phyloP scores from a whole-genome alignment of 192 early-diverging fungal species.

The Backusella liffmaniae region DNA sequence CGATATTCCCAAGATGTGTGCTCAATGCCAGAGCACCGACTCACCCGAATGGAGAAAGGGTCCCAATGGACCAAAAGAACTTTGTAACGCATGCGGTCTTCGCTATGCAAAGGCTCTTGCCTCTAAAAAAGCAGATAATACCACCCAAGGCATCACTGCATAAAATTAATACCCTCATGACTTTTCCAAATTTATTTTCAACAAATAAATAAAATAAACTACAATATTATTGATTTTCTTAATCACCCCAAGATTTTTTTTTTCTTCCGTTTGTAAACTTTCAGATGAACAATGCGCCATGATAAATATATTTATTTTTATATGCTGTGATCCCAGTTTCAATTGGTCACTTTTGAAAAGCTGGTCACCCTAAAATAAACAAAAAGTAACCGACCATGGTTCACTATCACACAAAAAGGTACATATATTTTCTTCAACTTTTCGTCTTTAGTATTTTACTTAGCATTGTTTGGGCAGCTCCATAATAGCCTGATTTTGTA shows the following conservation, averaged over 20 bases:
- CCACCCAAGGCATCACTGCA: not conserved
- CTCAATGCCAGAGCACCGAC: constrained; percentile 26
- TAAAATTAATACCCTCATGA: not conserved
- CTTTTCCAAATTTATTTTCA: not conserved
- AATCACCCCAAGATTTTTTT: not conserved
- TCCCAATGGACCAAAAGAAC: constrained; percentile 59
- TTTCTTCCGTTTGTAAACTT: not conserved
- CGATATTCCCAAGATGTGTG: constrained; percentile 27
- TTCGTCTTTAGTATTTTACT: too few species aligned
- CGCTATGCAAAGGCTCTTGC: constrained; percentile 47
- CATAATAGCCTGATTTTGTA: too few species aligned
- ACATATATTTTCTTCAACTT: too few species aligned
- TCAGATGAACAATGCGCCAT: not conserved
- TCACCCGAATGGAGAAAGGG: constrained; percentile 49
- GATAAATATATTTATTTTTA: not conserved
- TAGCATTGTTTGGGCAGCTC: too few species aligned
- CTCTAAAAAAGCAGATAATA: constrained; percentile 6
- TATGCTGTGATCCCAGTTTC: too few species aligned
- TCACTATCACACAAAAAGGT: too few species aligned
- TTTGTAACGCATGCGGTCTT: constrained; percentile 64
- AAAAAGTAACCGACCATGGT: too few species aligned
- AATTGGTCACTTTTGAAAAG: too few species aligned
- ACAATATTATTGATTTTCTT: not conserved
- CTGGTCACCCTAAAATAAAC: too few species aligned
- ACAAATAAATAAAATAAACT: not conserved